Percentiles rank a stretch among this genome's conserved stretches.
Conservation (phyloP, 2,329 filamentous ascomycete genomes). For the Clonostachys rosea region DNA sequence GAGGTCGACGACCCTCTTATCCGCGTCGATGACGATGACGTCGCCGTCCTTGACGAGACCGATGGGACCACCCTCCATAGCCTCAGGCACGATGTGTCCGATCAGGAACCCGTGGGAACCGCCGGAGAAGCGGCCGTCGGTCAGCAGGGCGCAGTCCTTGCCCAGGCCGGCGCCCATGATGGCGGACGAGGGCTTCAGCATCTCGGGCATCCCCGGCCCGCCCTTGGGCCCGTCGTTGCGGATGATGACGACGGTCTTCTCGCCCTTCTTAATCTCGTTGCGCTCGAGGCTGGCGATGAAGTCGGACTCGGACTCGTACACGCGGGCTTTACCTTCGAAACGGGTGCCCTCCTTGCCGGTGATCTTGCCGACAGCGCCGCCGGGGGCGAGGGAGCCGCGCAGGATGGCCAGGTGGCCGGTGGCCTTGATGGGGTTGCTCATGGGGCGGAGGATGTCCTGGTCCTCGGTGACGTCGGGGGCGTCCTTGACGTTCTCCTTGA, state of each 20-base stretch:
- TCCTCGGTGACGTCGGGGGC: conserved; percentile 70
- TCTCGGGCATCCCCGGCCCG: conserved; percentile 94
- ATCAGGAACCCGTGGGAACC: conserved; percentile 92
- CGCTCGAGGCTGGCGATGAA: conserved; percentile 74
- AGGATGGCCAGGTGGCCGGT: conserved; percentile 89
- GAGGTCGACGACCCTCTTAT: conserved; percentile 66
- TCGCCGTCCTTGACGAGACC: conserved; percentile 79
- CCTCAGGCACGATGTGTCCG: conserved; percentile 88
- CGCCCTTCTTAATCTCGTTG: conserved; percentile 75
- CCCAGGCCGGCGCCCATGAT: conserved; percentile 84
- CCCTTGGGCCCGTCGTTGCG: conserved; percentile 93
- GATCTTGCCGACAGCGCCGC: conserved; percentile 87
- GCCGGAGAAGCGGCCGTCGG: conserved; percentile 85
- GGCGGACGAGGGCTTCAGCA: conserved; percentile 80
- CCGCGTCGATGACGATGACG: conserved; percentile 79
- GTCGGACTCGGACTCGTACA: conserved; percentile 79
- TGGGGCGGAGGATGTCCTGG: conserved; percentile 76
- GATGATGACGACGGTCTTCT: conserved; percentile 83
- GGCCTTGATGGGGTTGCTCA: conserved; percentile 79
- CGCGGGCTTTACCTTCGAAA: conserved; percentile 76
- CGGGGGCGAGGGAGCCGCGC: conserved; percentile 77
- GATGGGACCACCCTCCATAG: conserved; percentile 83
- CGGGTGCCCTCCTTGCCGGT: conserved; percentile 87
- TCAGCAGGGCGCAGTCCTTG: conserved; percentile 84
- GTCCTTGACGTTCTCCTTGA: conserved; percentile 78